A percentile compares a stretch with the other conserved stretches of the same genome.
Evolutionary conservation across 2,329 filamentous ascomycete genomes (phyloP).

Genomic region (Cladosporium austrohemisphaericum): DNA sequence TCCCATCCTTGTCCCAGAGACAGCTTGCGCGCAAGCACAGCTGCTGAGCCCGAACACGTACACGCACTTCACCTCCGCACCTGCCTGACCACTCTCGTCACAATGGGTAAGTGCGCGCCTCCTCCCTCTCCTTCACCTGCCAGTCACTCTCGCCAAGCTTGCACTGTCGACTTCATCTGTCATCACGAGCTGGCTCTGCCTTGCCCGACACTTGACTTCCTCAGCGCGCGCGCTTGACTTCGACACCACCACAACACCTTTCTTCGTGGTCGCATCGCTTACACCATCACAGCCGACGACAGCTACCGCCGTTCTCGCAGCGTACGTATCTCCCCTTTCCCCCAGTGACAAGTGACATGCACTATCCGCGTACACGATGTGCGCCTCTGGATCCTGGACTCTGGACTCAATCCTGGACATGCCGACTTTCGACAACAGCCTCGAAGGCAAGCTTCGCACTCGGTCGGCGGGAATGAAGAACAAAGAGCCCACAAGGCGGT

Average conservation of each 20-base stretch:
- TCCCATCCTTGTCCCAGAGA: conserved; percentile 3
- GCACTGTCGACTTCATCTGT: neutral
- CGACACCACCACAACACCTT: conserved; percentile 2
- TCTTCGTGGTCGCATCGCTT: conserved; percentile 7
- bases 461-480: neutral
- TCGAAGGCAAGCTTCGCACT: neutral
- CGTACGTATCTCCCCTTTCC: conserved; percentile 10
- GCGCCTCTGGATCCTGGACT: conserved; percentile 11
- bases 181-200: conserved; percentile 7
- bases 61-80: conserved; percentile 3
- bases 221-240: conserved; percentile 7
- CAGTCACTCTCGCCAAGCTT: conserved; percentile 3
- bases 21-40: neutral
- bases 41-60: conserved; percentile 10
- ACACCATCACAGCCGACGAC: conserved; percentile 16
- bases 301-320: conserved; percentile 16
- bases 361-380: neutral
- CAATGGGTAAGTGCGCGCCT: conserved; percentile 15
- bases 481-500: neutral
- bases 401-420: neutral
- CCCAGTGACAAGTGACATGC: conserved; percentile 4
- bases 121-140: neutral
- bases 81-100: conserved; percentile 6
- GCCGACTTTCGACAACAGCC: neutral
- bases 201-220: neutral